phyloP scores from a whole-genome alignment of 208 protist genomes.

The Trypanosoma lewisi region DNA sequence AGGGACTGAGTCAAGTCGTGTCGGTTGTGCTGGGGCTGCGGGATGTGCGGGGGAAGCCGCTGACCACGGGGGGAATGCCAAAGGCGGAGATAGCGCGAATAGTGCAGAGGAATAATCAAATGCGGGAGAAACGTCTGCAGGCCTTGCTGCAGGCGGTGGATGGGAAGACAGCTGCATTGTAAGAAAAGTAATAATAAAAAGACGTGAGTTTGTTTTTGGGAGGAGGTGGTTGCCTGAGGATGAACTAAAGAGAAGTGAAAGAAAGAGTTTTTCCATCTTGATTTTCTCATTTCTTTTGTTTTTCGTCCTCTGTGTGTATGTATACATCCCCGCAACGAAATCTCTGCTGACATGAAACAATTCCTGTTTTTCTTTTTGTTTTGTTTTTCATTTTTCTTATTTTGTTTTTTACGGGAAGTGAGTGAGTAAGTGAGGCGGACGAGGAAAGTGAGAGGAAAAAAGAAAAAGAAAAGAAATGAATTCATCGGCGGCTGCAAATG shows the following conservation, averaged over 20 bases:
- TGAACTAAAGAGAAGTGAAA: background rate
- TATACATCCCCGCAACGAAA: no score
- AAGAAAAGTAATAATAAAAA: no score
- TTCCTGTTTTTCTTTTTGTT: constrained; percentile 20
- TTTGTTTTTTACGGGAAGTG: no score
- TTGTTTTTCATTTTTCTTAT: constrained; percentile 11
- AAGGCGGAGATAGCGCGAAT: constrained; percentile 35
- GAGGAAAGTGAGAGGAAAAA: background rate
- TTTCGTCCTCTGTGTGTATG: no score
- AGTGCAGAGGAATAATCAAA: constrained; percentile 29
- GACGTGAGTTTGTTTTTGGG: no score
- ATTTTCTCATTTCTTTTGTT: no score
- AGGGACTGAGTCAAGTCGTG: constrained; percentile 71
- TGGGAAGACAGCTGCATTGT: constrained; percentile 21
- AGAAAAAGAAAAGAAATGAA: background rate
- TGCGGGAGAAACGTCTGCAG: constrained; percentile 39
- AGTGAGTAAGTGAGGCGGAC: background rate
- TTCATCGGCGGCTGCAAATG: background rate
- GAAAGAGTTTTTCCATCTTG: background rate
- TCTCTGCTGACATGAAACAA: no score
- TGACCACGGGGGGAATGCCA: constrained; percentile 16
- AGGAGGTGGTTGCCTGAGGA: background rate
- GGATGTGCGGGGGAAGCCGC: constrained; percentile 34
- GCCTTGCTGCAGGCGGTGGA: constrained; percentile 62
- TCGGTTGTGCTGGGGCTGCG: constrained; percentile 62